A percentile compares a stretch with the other conserved stretches of the same genome.
Conservation (phyloP, 257 asterid species). For the Petrea volubilis region DNA sequence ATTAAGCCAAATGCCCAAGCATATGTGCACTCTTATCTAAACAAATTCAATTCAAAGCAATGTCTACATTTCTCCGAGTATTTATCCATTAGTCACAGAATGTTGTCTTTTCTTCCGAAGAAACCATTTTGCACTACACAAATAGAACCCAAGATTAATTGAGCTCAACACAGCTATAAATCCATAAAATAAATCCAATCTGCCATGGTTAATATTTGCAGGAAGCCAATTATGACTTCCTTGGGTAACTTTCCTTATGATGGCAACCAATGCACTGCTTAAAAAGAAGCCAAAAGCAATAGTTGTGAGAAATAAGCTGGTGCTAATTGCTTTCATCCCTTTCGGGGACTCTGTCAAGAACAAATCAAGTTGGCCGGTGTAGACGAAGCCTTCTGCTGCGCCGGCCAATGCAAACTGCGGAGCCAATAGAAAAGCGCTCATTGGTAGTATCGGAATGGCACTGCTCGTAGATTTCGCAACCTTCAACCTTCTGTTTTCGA, state of each 20-base stretch:
- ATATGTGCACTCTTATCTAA: too few species aligned
- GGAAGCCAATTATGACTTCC: slow-evolving; percentile 30
- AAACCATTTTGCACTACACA: slow-evolving; percentile 23
- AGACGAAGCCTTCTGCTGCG: slow-evolving; percentile 29
- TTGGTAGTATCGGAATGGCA: neutral
- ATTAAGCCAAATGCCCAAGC: too few species aligned
- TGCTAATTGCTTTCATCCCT: slow-evolving; percentile 34
- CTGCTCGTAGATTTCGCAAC: slow-evolving; percentile 1
- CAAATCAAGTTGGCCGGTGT: slow-evolving; percentile 30
- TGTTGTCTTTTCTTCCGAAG: slow-evolving; percentile 9
- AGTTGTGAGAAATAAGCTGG: slow-evolving; percentile 30
- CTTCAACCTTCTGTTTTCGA: slow-evolving; percentile 17
- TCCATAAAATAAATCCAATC: slow-evolving; percentile 25
- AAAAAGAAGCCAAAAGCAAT: slow-evolving; percentile 25
- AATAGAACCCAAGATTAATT: slow-evolving; percentile 22
- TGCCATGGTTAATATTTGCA: slow-evolving; percentile 18
- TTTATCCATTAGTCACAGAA: neutral
- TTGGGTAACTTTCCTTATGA: slow-evolving; percentile 9
- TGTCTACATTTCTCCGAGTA: neutral
- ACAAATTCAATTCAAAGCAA: neutral
- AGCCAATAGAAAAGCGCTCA: slow-evolving; percentile 20
- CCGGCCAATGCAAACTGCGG: slow-evolving; percentile 30
- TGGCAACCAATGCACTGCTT: slow-evolving; percentile 9
- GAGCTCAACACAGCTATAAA: slow-evolving; percentile 10
- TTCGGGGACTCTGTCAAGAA: slow-evolving; percentile 35